phyloP scores from a whole-genome alignment of 495 filamentous ascomycete species.

The Neurospora cerealis region DNA sequence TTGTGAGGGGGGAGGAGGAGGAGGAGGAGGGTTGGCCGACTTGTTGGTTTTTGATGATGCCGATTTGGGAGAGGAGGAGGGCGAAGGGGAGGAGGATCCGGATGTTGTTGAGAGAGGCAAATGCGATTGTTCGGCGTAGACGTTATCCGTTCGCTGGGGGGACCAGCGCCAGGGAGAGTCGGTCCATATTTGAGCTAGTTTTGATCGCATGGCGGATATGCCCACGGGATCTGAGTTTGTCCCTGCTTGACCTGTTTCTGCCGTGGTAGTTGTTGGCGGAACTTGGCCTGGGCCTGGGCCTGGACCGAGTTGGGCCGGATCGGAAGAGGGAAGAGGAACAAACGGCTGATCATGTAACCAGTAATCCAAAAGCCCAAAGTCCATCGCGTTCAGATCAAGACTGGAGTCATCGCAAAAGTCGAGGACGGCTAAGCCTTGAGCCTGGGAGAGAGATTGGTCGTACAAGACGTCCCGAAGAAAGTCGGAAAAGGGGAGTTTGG shows the following conservation, averaged over 20 bases:
- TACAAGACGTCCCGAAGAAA: conserved; percentile 29
- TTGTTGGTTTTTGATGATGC: not conserved
- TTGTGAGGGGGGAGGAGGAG: not conserved
- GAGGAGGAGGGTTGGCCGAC: not conserved
- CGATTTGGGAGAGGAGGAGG: not conserved
- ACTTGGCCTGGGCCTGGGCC: not conserved
- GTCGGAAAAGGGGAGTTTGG: conserved; percentile 21
- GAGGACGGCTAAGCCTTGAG: conserved; percentile 27
- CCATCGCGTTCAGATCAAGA: conserved; percentile 50
- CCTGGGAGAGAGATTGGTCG: conserved; percentile 21
- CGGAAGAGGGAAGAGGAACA: not conserved
- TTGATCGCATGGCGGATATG: conserved; percentile 21
- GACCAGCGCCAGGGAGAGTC: conserved; percentile 47
- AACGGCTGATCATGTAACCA: conserved; percentile 18
- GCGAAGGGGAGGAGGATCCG: not conserved
- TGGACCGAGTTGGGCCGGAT: not conserved
- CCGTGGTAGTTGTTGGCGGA: not conserved
- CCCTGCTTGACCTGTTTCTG: not conserved
- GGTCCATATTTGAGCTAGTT: conserved; percentile 27
- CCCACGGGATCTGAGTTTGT: conserved; percentile 21
- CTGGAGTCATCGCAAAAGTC: conserved; percentile 44
- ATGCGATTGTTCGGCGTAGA: conserved; percentile 43
- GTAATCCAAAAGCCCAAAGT: conserved; percentile 47
- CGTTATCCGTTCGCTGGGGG: conserved; percentile 39
- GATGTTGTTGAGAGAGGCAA: conserved; percentile 28